Evolutionary conservation across 2,329 filamentous ascomycete species (phyloP).

Genomic region (Hymenoscyphus fructigenus): DNA sequence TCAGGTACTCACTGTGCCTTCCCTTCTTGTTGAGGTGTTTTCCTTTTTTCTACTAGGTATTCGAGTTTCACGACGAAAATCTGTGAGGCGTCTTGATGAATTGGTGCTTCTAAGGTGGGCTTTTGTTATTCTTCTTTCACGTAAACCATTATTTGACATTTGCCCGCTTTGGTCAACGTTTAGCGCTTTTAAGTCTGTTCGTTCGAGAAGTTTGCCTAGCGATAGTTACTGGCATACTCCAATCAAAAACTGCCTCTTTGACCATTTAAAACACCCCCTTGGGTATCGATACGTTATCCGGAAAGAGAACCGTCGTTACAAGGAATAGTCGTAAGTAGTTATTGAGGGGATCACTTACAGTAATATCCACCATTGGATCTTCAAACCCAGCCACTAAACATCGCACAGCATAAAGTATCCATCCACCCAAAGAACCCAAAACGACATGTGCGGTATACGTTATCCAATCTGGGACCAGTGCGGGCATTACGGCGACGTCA

Average conservation of each 20-base stretch:
- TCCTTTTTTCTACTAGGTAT: neutral
- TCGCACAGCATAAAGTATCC: neutral
- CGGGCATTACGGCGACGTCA: neutral
- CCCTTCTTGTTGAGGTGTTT: neutral
- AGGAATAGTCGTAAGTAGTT: neutral
- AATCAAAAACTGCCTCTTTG: neutral
- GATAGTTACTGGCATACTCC: neutral
- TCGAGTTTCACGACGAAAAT: neutral
- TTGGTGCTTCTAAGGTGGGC: neutral
- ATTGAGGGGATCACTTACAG: neutral
- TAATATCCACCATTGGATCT: neutral
- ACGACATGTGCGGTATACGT: constrained; percentile 1
- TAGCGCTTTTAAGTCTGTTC: neutral
- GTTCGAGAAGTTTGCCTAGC: neutral
- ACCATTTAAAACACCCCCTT: neutral
- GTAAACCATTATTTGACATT: neutral
- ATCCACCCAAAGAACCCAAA: neutral
- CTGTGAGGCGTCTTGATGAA: neutral
- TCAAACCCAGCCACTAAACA: neutral
- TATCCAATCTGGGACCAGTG: neutral
- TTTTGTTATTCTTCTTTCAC: neutral
- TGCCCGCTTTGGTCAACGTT: neutral
- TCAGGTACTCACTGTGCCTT: neutral
- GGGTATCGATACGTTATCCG: neutral
- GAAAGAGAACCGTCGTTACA: neutral